phyloP scores from a whole-genome alignment of 1,284 basidiomycete genomes.

The Cutaneotrichosporon sp. region DNA sequence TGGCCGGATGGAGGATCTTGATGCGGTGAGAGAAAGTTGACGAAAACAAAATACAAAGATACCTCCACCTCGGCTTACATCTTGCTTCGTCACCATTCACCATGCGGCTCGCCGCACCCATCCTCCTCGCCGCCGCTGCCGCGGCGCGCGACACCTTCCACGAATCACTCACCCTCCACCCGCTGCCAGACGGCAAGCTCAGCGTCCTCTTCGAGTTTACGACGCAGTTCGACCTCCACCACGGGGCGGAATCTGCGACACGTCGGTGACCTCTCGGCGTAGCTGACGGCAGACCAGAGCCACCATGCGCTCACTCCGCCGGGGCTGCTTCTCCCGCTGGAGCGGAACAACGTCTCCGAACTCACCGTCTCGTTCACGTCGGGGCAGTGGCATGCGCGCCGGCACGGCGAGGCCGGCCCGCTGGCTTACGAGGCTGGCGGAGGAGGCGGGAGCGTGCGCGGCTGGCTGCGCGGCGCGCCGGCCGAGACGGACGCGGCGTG shows the following conservation, averaged over 20 bases:
- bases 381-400: constrained; percentile 84
- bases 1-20: not conserved
- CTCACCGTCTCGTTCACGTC: constrained; percentile 84
- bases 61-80: not conserved
- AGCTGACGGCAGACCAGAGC: constrained; percentile 59
- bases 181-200: constrained; percentile 81
- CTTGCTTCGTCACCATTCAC: constrained; percentile 4
- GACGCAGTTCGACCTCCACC: constrained; percentile 58
- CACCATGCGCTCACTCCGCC: constrained; percentile 85
- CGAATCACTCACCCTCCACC: constrained; percentile 71
- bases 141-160: constrained; percentile 31
- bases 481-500: constrained; percentile 67
- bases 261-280: not conserved
- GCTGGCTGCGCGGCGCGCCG: constrained; percentile 65
- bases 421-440: constrained; percentile 65
- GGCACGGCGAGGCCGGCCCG: constrained; percentile 72
- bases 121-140: not conserved
- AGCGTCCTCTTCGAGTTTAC: constrained; percentile 80
- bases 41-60: constrained; percentile 2
- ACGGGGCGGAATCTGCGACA: constrained; percentile 8
- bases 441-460: constrained; percentile 85
- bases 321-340: constrained; percentile 78
- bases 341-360: constrained; percentile 79
- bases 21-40: not conserved
- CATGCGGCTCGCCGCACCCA: not conserved